A percentile compares a stretch with the other conserved stretches of the same genome.
Conservation (phyloP, 75 land plant genomes). For the Gnetum montanum region DNA sequence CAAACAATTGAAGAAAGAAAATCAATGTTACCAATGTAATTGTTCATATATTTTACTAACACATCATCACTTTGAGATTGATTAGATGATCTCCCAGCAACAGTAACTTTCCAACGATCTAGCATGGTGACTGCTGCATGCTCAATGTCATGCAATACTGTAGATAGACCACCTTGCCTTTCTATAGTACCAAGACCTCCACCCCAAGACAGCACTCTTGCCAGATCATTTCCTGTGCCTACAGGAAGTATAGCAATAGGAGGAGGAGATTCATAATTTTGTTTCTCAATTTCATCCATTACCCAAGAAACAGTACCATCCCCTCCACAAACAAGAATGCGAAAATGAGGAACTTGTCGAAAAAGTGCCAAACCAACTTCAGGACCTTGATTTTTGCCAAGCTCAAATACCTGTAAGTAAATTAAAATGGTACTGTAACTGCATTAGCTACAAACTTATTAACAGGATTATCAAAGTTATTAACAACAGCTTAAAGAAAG, state of each 20-base stretch:
- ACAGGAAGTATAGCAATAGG: slow-evolving; percentile 90
- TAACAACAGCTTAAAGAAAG: too few relatives aligned
- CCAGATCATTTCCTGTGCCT: slow-evolving; percentile 92
- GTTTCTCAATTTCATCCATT: slow-evolving; percentile 73
- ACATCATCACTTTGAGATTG: slow-evolving; percentile 6
- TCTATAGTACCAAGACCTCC: slow-evolving; percentile 79
- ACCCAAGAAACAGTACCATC: slow-evolving; percentile 98
- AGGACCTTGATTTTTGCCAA: slow-evolving; percentile 63
- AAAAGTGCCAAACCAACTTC: slow-evolving; percentile 69
- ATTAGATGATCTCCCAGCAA: slow-evolving; percentile 29
- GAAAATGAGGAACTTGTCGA: slow-evolving; percentile 60
- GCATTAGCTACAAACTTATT: too few relatives aligned
- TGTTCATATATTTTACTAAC: slow-evolving; percentile 62
- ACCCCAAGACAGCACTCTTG: slow-evolving; percentile 84
- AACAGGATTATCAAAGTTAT: too few relatives aligned
- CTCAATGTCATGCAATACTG: slow-evolving; percentile 63
- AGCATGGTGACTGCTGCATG: slow-evolving; percentile 90
- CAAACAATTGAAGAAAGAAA: neutral
- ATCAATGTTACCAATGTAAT: slow-evolving; percentile 61
- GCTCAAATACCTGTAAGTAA: slow-evolving; percentile 66
- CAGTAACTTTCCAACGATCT: slow-evolving; percentile 69
- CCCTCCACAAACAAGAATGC: slow-evolving; percentile 89
- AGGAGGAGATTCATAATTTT: slow-evolving; percentile 88
- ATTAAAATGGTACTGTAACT: neutral
- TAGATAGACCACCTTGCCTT: slow-evolving; percentile 70